A percentile compares a stretch with the other conserved stretches of the same genome.
Evolutionary conservation across 106 monocot genomes (phyloP).

Genomic region (Platanthera zijinensis): DNA sequence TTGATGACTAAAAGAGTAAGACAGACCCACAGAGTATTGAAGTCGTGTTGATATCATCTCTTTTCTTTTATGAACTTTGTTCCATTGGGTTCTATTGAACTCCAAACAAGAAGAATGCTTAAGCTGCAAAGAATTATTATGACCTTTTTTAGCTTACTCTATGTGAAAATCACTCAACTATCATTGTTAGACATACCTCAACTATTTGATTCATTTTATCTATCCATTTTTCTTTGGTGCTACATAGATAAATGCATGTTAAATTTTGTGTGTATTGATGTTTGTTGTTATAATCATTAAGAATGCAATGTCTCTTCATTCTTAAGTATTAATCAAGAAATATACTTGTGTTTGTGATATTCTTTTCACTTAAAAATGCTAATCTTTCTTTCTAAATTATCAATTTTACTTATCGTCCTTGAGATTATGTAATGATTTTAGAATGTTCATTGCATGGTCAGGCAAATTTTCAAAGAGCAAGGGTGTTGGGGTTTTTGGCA

Average conservation of each 20-base stretch:
- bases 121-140: neutral
- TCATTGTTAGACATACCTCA: neutral
- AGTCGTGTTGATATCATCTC: neutral
- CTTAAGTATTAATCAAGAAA: neutral
- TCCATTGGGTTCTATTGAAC: neutral
- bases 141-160: neutral
- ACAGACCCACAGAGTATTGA: too few species aligned
- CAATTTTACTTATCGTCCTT: neutral
- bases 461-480: slow-evolving; percentile 98
- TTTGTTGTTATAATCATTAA: neutral
- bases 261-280: neutral
- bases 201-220: neutral
- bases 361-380: neutral
- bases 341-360: neutral
- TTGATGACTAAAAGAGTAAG: too few species aligned
- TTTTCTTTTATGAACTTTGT: neutral
- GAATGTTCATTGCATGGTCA: slow-evolving; percentile 18
- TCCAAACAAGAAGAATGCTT: too few species aligned
- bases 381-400: neutral
- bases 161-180: neutral
- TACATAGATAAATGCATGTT: neutral
- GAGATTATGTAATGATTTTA: neutral
- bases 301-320: neutral
- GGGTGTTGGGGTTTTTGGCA: slow-evolving; percentile 94
- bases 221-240: neutral